phyloP scores from a whole-genome alignment of 148 eudicot species.

The Beta vulgaris region DNA sequence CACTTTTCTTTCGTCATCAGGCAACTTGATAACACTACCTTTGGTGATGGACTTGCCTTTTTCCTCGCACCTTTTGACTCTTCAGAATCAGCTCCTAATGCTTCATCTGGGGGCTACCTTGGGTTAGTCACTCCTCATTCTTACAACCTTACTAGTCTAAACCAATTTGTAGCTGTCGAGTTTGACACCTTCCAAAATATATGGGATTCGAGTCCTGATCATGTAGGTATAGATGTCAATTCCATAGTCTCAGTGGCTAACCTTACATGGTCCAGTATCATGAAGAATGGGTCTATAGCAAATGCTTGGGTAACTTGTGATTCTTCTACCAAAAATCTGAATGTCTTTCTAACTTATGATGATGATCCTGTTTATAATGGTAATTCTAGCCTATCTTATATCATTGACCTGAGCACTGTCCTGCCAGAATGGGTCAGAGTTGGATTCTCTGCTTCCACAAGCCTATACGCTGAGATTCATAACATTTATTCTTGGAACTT shows the following conservation, averaged over 20 bases:
- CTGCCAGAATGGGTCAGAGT: constrained; percentile 37
- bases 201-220: constrained; percentile 42
- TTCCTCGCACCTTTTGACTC: constrained; percentile 29
- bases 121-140: constrained; percentile 26
- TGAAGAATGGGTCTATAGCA: constrained; percentile 28
- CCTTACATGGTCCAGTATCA: constrained; percentile 28
- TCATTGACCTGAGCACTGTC: constrained; percentile 31
- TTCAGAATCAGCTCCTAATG: constrained; percentile 26
- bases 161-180: constrained; percentile 43
- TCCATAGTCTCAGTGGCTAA: constrained; percentile 35
- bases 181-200: constrained; percentile 33
- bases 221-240: constrained; percentile 46
- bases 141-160: not conserved
- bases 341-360: constrained; percentile 35
- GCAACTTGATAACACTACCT: not conserved
- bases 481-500: constrained; percentile 37
- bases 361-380: constrained; percentile 24
- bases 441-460: constrained; percentile 50
- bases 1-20: constrained; percentile 42
- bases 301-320: constrained; percentile 43
- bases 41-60: constrained; percentile 48
- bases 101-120: constrained; percentile 36
- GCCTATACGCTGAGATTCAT: constrained; percentile 27
- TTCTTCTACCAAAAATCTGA: constrained; percentile 33
- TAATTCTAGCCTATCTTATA: constrained; percentile 29